Percentiles rank a stretch among this genome's conserved stretches.
Evolutionary conservation across 208 protist species (phyloP).

Genomic region (Angomonas deanei): DNA sequence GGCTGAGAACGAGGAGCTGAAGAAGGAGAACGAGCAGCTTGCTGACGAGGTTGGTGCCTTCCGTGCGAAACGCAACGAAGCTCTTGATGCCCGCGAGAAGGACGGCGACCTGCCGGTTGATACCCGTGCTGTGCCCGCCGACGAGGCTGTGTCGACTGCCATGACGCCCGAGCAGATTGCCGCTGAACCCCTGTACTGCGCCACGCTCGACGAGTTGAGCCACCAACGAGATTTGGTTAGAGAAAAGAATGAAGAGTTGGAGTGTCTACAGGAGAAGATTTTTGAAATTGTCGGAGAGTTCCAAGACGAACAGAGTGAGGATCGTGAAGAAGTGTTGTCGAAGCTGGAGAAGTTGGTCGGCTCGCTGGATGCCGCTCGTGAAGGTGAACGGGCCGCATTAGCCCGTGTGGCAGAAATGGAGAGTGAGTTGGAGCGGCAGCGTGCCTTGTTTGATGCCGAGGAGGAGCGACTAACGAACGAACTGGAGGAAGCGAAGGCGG

Average conservation of each 20-base stretch:
- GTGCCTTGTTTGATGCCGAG: constrained; percentile 13
- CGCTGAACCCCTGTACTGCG: too few species aligned
- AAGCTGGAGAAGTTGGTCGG: constrained; percentile 23
- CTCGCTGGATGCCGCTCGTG: constrained; percentile 26
- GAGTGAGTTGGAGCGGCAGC: not conserved
- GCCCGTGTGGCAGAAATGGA: not conserved
- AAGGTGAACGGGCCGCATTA: constrained; percentile 22
- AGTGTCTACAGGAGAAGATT: constrained; percentile 17
- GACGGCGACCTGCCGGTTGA: too few species aligned
- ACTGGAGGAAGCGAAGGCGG: constrained; percentile 13
- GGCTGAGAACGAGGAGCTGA: too few species aligned
- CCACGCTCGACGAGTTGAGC: too few species aligned
- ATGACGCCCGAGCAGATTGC: too few species aligned
- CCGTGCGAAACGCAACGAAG: too few species aligned
- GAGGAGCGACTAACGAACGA: constrained; percentile 21
- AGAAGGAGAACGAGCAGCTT: too few species aligned
- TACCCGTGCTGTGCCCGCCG: too few species aligned
- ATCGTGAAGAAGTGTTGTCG: constrained; percentile 14
- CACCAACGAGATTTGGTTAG: constrained; percentile 16
- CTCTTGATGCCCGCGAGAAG: too few species aligned
- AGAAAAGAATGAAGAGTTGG: too few species aligned
- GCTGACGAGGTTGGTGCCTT: too few species aligned
- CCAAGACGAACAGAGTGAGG: constrained; percentile 1
- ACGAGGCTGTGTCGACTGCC: too few species aligned
- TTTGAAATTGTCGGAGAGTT: constrained; percentile 1